A percentile compares a stretch with the other conserved stretches of the same genome.
These are phyloP conservation scores for Candida chilensis DNA, from an alignment of 805 yeast species.

Conservation along the genomic window DNA sequence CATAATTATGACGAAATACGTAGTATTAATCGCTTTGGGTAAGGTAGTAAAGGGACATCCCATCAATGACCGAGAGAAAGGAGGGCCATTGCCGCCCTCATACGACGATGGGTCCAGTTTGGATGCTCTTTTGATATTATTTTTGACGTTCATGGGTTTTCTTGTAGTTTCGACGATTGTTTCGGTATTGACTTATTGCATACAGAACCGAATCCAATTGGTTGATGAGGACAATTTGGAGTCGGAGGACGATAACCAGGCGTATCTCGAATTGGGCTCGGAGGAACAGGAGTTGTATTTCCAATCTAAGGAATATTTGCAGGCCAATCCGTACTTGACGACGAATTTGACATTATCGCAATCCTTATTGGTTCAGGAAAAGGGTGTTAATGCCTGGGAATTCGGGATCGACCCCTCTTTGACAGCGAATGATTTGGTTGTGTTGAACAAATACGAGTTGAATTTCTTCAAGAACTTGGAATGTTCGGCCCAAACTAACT, in stretches of 20 bases:
- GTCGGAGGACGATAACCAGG: constrained; percentile 49
- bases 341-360: constrained; percentile 49
- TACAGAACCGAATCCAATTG: background rate
- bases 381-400: constrained; percentile 87
- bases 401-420: constrained; percentile 53
- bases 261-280: constrained; percentile 51
- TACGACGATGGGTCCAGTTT: too few relatives aligned
- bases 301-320: constrained; percentile 46
- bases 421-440: constrained; percentile 46
- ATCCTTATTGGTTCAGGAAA: constrained; percentile 65
- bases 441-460: constrained; percentile 58
- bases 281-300: constrained; percentile 64
- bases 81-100: too few relatives aligned
- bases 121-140: too few relatives aligned
- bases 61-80: too few relatives aligned
- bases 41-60: too few relatives aligned
- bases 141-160: background rate
- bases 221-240: constrained; percentile 54
- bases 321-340: constrained; percentile 18
- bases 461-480: constrained; percentile 50
- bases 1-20: too few relatives aligned
- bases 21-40: too few relatives aligned
- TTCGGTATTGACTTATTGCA: background rate
- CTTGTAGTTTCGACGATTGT: background rate
- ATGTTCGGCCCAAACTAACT: constrained; percentile 66